phyloP scores from a whole-genome alignment of 179 eudicot species.

The Actinidia arguta region DNA sequence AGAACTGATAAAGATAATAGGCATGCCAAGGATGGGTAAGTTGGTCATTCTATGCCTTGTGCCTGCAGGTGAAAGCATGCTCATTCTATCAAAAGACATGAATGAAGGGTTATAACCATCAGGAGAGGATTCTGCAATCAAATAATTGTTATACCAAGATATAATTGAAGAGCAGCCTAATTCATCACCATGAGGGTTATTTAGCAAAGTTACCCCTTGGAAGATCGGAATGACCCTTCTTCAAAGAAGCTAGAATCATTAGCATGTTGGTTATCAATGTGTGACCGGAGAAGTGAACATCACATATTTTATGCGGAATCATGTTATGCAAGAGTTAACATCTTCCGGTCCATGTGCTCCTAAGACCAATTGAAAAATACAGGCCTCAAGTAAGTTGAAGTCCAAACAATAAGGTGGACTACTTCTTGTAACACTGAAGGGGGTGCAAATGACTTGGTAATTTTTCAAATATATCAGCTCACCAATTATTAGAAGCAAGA shows the following conservation, averaged over 20 bases:
- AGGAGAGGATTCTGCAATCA: constrained; percentile 35
- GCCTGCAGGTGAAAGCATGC: constrained; percentile 18
- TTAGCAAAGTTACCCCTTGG: constrained; percentile 19
- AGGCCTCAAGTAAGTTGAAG: constrained; percentile 6
- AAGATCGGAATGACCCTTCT: constrained; percentile 17
- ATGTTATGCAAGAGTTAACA: constrained; percentile 27
- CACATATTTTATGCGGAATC: constrained; percentile 29
- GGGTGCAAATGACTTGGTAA: neutral
- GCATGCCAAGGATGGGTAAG: neutral
- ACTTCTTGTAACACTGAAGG: neutral
- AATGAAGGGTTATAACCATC: constrained; percentile 9
- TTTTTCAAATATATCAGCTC: neutral
- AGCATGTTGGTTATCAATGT: constrained; percentile 26
- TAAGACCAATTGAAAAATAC: constrained; percentile 30
- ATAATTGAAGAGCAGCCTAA: constrained; percentile 13
- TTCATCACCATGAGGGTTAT: neutral
- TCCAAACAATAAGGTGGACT: neutral
- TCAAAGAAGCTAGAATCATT: constrained; percentile 24
- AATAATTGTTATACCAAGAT: constrained; percentile 8
- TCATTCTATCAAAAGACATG: neutral
- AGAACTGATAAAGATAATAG: too few relatives aligned
- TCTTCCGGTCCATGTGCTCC: constrained; percentile 37
- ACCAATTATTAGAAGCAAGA: neutral
- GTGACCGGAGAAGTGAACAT: constrained; percentile 25
- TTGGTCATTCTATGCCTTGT: constrained; percentile 31